Conservation (phyloP, 75 land plant genomes). For the Picea sitchensis region DNA sequence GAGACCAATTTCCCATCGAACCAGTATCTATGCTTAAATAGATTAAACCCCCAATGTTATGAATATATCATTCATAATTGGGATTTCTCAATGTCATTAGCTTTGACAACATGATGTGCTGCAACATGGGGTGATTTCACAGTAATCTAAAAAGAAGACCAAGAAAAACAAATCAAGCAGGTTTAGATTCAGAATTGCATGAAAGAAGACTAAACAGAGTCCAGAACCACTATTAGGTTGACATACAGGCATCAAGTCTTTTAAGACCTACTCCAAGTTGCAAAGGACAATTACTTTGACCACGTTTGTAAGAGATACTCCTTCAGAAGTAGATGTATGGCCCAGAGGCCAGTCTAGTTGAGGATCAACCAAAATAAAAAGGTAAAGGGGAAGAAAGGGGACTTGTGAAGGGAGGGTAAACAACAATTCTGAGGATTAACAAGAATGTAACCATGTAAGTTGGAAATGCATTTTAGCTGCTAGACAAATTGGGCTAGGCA, state of each 20-base stretch:
- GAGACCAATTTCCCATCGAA: background rate
- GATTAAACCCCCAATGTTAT: background rate
- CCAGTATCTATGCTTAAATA: background rate
- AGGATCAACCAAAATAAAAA: background rate
- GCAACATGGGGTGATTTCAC: background rate
- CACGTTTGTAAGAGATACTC: background rate
- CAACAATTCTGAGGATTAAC: background rate
- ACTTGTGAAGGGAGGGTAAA: background rate
- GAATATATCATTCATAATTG: background rate
- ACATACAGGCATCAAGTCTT: background rate
- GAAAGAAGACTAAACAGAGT: background rate
- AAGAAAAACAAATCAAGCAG: background rate
- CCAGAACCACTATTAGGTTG: background rate
- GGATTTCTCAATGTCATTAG: background rate
- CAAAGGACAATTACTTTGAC: background rate
- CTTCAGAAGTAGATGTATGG: background rate
- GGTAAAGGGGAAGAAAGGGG: background rate
- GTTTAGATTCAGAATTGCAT: background rate
- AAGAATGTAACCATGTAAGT: background rate
- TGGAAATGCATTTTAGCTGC: background rate
- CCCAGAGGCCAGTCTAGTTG: background rate
- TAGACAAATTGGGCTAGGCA: no score
- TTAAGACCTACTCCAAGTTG: background rate
- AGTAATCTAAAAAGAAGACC: background rate
- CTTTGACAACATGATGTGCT: background rate